Evolutionary conservation across 2,329 filamentous ascomycete species (phyloP).

Genomic region (Macroventuria anomochaeta): DNA sequence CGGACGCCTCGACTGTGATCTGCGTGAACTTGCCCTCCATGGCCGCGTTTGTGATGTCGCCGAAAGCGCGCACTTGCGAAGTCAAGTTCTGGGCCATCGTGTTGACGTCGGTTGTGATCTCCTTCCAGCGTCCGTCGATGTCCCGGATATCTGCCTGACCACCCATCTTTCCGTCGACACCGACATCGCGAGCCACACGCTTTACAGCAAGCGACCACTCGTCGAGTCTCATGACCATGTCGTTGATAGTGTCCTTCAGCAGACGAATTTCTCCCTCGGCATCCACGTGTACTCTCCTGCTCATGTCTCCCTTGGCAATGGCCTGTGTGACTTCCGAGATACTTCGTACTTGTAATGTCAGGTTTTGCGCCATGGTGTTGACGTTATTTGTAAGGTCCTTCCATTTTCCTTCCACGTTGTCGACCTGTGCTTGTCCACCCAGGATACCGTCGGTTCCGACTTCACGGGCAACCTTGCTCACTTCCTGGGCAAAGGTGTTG

Average conservation of each 20-base stretch:
- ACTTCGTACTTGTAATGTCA: conserved; percentile 76
- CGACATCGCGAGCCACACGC: conserved; percentile 93
- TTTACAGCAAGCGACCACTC: conserved; percentile 97
- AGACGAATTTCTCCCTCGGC: conserved; percentile 94
- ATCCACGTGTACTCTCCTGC: conserved; percentile 92
- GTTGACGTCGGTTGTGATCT: conserved; percentile 96
- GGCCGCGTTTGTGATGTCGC: conserved; percentile 96
- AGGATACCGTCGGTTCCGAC: conserved; percentile 69
- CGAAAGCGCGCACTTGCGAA: conserved; percentile 96
- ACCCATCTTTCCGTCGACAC: conserved; percentile 97
- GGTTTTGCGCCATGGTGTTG: conserved; percentile 70
- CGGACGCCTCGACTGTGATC: conserved; percentile 94
- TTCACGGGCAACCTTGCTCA: conserved; percentile 70
- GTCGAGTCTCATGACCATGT: conserved; percentile 95
- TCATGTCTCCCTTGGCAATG: conserved; percentile 95
- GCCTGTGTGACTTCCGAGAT: conserved; percentile 95
- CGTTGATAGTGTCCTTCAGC: conserved; percentile 95
- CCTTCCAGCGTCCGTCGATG: conserved; percentile 94
- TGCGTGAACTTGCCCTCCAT: conserved; percentile 98
- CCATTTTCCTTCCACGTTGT: conserved; percentile 71
- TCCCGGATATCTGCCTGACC: conserved; percentile 94
- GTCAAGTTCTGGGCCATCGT: conserved; percentile 86
- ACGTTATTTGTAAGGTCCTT: conserved; percentile 71
- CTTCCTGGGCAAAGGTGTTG: conserved; percentile 69
- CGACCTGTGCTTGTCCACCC: conserved; percentile 68